A percentile compares a stretch with the other conserved stretches of the same genome.
phyloP scores from a whole-genome alignment of 106 monocot species.

The Acanthochlamys bracteata region DNA sequence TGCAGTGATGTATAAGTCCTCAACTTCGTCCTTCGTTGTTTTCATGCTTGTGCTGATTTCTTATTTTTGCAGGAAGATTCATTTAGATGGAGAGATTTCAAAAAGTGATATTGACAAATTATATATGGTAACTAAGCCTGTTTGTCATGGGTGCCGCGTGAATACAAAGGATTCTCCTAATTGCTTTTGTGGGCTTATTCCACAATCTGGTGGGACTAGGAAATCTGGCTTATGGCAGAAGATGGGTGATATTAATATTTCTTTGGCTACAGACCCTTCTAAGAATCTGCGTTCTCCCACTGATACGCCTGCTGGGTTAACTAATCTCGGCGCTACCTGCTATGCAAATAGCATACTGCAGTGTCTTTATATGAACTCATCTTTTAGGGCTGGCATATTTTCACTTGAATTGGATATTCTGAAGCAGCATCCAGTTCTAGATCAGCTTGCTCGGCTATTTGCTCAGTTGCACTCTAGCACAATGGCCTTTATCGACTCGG shows the following conservation, averaged over 20 bases:
- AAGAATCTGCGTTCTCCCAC: constrained; percentile 58
- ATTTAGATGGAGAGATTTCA: constrained; percentile 52
- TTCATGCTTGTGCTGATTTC: not conserved
- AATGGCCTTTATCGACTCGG: constrained; percentile 88
- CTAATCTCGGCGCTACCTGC: constrained; percentile 94
- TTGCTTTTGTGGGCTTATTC: constrained; percentile 91
- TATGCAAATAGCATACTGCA: constrained; percentile 99
- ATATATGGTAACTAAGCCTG: constrained; percentile 56
- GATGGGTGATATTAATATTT: constrained; percentile 58
- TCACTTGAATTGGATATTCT: constrained; percentile 69
- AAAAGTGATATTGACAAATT: constrained; percentile 53
- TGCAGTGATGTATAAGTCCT: not conserved
- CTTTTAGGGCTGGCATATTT: constrained; percentile 72
- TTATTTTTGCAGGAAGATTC: constrained; percentile 59
- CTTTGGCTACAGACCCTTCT: constrained; percentile 67
- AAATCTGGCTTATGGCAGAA: constrained; percentile 92
- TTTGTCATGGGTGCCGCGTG: constrained; percentile 78
- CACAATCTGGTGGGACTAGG: constrained; percentile 51
- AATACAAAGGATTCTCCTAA: constrained; percentile 88
- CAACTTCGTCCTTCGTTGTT: not conserved
- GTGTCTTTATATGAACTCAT: constrained; percentile 91
- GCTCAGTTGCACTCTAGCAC: constrained; percentile 83
- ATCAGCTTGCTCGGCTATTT: constrained; percentile 81
- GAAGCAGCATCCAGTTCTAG: constrained; percentile 65
- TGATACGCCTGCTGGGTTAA: constrained; percentile 84